Base-by-base conservation (phyloP, 2,329 filamentous ascomycete species). In the Elsinoe batatas region DNA sequence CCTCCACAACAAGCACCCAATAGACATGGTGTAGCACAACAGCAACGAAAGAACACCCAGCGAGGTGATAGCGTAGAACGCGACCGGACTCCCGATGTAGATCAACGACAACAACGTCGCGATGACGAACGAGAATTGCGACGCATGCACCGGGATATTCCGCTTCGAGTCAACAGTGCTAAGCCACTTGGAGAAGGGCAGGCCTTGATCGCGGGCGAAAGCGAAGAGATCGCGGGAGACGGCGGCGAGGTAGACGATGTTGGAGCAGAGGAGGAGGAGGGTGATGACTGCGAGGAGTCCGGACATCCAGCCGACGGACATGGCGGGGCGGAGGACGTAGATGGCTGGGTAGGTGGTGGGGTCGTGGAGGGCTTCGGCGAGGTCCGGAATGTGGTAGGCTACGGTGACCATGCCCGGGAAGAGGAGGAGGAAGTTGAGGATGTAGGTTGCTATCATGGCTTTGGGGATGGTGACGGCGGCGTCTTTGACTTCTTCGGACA, bases 401-500 rank as follows among this genome's bases (percentile, higher is more conserved):
- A 65, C 62, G 13, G 60, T 61, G 26, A 67, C 58, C 12, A 65
- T 50, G 26, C 62, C 60, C 47, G 67, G 49, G 43, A 73, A 59
- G 20, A 69, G 70, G 3, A 73, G 59, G 5, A 57, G 53, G 30
- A 68, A 67, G 56, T 73, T 73, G 37, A 64, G 30, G 7, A 61
- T 35, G 37, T 61, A 62, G 10, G 59, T 59, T 8, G 56, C 57
- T 5, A 75, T 61, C 67, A 74, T 73, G 7, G 70, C 68, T 35
- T 65, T 64, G 1, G 73, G 72, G 3, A 75, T 68, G 13, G 70
- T 66, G 13, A 64, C 68, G 17, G 68, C 66, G 1, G 72, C 71
- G 26, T 73, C 66, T 55, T 70, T 68, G 57, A 74, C 67, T 57
- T 75, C 72, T 58, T 75, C 71, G 2, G 71, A 63, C 63, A 75